These are phyloP conservation scores for Mycena sanguinolenta DNA, from an alignment of 768 basidiomycete genomes.

Conservation along the genomic window DNA sequence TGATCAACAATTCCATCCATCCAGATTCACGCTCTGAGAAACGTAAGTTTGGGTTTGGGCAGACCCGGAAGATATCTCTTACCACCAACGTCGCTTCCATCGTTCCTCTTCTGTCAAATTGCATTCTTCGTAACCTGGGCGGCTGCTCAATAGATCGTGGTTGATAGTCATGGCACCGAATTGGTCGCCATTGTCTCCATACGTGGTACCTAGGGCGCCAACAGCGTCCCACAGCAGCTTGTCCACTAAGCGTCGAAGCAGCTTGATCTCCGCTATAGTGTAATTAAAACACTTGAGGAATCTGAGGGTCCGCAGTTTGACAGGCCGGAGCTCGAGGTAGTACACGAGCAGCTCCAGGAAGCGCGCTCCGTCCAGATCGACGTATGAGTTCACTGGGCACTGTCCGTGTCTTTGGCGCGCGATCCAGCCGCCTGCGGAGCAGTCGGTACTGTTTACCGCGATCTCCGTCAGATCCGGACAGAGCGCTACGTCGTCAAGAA, in stretches of 20 bases:
- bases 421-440: slow-evolving; percentile 18
- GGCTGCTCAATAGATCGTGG: slow-evolving; percentile 17
- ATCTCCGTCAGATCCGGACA: slow-evolving; percentile 14
- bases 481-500: background rate
- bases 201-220: background rate
- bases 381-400: slow-evolving; percentile 10
- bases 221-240: slow-evolving; percentile 23
- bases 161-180: slow-evolving; percentile 22
- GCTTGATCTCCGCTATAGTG: slow-evolving; percentile 19
- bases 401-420: background rate
- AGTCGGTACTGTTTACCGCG: slow-evolving; percentile 2
- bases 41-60: no score
- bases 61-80: background rate
- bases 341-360: slow-evolving; percentile 22
- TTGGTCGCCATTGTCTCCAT: slow-evolving; percentile 24
- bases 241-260: slow-evolving; percentile 22
- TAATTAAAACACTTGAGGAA: slow-evolving; percentile 8
- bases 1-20: no score
- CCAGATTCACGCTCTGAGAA: no score
- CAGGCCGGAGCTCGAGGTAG: slow-evolving; percentile 24
- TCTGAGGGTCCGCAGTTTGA: slow-evolving; percentile 5
- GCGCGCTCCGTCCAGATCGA: slow-evolving; percentile 26
- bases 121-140: slow-evolving; percentile 15
- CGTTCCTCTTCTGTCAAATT: slow-evolving; percentile 20
- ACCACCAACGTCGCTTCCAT: slow-evolving; percentile 6